Evolutionary conservation across 768 basidiomycete genomes (phyloP), one percentile per base, ranked within the genome.

Genomic region (Clitopilus hobsonii): DNA sequence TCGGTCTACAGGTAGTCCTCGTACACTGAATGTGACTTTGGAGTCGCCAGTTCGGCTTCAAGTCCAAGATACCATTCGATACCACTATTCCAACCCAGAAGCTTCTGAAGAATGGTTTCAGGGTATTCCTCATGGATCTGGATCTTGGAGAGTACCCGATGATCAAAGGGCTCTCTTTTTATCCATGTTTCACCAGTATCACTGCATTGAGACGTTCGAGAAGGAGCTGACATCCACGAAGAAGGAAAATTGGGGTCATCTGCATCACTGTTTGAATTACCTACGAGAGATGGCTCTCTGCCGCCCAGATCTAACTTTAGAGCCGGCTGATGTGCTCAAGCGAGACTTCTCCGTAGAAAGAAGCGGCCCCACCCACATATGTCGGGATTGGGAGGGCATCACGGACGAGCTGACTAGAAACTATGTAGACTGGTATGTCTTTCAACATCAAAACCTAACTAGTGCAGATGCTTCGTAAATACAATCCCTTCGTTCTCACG

Each of bases 201-300:
- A 45, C 18, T 45, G 41, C 41, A 45, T 45, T 20, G 41, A 45
- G 22, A 45, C 41, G 10, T 45, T 45, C 41, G 41, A 45, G n/a
- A 45, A 45, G 41, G 41, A 45, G 41, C 22, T 45, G 8, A 20
- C 22, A 5, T 10, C n/a, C 5, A 45, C 41, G 41, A 45, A 45
- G 41, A 45, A 45, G 22, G 41, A 45, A 45, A 45, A 45, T 20
- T 45, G 41, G 41, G 64, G 56, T 0, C 72, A 75, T 54, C 62
- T 71, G 6, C 59, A 69, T 38, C 81, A 80, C 58, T 82, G 80
- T 60, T 63, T 77, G 52, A 78, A 78, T 51, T 81, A 80, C 61
- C 62, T 83, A 48, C 67, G 79, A 14, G 70, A 78, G 60, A 71
- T 69, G 64, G 64, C 69, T 0, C 66, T 82, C 23, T 83, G 81